Evolutionary conservation across 2,329 filamentous ascomycete species (phyloP), one percentile per base, ranked within the genome.

Genomic region (Botrytis sinoallii): DNA sequence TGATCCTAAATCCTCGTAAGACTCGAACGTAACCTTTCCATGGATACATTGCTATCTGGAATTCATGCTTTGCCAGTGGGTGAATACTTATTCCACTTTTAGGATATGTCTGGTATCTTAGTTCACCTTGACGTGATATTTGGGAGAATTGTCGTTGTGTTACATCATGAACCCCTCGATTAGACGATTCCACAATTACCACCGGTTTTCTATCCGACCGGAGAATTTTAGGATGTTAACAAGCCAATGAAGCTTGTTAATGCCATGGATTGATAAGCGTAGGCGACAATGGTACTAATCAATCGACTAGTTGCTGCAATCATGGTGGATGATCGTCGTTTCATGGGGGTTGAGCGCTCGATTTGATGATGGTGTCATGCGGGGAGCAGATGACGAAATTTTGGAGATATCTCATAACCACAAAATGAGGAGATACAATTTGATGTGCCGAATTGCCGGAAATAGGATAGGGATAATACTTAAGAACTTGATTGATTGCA

Each of bases 321-420:
- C 55, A 25, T 12, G 29, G 64, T 35, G 14, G n/a, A 35, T 52
- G 64, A 73, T 73, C 64, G 22, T 16, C 29, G 16, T 42, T 55
- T 61, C 35, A 35, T 40, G 52, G 55, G n/a, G 35, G 71, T 40
- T 68, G 63, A 60, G 32, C 12, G 52, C 38, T 46, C 52, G 10
- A 64, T 29, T n/a, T 42, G 63, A 32, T 48, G 73, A 76, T 77
- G 75, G 46, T 67, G 76, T 75, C 55, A 77, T 76, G 74, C 73
- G 73, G 76, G 76, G 70, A 66, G 55, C n/a, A 55, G 38, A 76
- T 77, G 71, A 67, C 75, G 75, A 32, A 66, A 75, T 73, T n/a
- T 42, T 25, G 32, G n/a, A 46, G 38, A n/a, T 35, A 61, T 72
- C 22, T 14, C 22, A 40, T 32, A 72, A 68, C 12, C 25, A 46